phyloP scores from a whole-genome alignment of 306 rosid genomes.

The Hylodesmum podocarpum region DNA sequence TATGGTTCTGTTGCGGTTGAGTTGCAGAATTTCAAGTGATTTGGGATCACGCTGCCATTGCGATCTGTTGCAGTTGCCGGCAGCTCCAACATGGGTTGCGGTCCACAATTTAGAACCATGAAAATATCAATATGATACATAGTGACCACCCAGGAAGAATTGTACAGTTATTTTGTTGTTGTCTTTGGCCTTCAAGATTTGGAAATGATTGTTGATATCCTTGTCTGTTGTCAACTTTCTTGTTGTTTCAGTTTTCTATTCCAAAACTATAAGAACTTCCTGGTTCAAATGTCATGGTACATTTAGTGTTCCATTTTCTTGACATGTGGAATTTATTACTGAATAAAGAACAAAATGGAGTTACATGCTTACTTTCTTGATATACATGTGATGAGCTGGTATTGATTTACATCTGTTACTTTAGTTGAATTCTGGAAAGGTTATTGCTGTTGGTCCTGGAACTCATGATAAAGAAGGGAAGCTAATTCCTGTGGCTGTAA shows the following conservation, averaged over 20 bases:
- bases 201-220: background rate
- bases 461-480: slow-evolving; percentile 53
- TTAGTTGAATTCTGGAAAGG: slow-evolving; percentile 59
- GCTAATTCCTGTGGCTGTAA: slow-evolving; percentile 47
- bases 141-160: background rate
- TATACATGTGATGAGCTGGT: background rate
- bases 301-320: background rate
- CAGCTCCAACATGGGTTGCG: no score
- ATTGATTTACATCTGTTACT: background rate
- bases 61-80: no score
- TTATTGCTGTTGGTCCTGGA: slow-evolving; percentile 60
- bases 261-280: background rate
- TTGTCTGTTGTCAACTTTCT: background rate
- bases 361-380: background rate
- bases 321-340: background rate
- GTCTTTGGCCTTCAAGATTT: background rate
- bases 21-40: no score
- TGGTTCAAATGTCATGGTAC: background rate
- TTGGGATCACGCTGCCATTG: no score
- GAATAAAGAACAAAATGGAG: background rate
- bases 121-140: no score
- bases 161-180: background rate
- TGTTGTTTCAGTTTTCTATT: background rate
- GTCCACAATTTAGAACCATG: no score
- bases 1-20: no score